Evolutionary conservation across 345 rosid genomes (phyloP).

Genomic region (Eucalyptus regnans): DNA sequence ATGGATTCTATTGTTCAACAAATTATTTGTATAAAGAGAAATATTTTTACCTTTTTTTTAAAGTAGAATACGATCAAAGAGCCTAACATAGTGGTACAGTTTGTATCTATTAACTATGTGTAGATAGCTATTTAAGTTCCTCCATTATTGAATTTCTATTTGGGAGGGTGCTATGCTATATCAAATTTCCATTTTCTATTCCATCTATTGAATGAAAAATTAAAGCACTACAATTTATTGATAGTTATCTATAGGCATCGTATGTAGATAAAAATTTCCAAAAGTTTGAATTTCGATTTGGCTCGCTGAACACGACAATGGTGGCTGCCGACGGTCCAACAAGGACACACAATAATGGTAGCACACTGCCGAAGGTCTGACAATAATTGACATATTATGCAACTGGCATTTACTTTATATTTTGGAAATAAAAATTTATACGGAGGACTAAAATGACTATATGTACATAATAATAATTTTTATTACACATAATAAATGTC

Average conservation of each 20-base stretch:
- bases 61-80: neutral
- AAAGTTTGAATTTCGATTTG: too few relatives aligned
- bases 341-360: neutral
- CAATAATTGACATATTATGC: neutral
- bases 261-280: neutral
- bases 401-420: neutral
- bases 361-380: neutral
- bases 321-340: too few relatives aligned
- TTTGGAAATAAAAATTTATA: neutral
- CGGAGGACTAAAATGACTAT: neutral
- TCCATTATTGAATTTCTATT: neutral
- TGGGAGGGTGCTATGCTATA: neutral
- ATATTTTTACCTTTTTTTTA: neutral
- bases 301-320: too few relatives aligned
- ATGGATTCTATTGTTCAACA: neutral
- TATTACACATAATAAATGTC: neutral
- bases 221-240: too few relatives aligned
- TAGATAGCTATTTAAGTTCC: neutral
- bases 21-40: neutral
- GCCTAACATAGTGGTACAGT: too few relatives aligned
- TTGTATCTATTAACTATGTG: too few relatives aligned
- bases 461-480: neutral
- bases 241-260: neutral
- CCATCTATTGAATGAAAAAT: too few relatives aligned
- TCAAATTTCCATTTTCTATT: neutral